Evolutionary conservation across 306 rosid genomes (phyloP).

Genomic region (Gastrolobium bilobum): DNA sequence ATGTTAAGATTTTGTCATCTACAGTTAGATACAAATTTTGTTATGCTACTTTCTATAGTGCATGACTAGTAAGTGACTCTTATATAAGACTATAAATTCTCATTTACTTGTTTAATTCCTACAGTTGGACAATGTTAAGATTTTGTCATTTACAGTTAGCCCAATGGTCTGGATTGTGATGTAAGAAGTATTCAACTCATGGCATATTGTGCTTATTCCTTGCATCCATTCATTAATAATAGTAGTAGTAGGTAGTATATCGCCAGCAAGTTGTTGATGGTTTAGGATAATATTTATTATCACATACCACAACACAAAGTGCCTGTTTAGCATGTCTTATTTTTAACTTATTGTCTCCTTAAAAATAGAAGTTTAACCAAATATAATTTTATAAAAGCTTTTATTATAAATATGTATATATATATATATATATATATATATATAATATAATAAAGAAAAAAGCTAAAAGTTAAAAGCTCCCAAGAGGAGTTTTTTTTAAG

Average conservation of each 20-base stretch:
- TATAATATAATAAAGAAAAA: too few species aligned
- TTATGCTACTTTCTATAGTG: background rate
- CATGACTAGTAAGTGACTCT: background rate
- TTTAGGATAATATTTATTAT: conserved; percentile 1
- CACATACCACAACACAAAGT: background rate
- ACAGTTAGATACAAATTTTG: background rate
- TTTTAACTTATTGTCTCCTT: too few species aligned
- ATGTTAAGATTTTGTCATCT: background rate
- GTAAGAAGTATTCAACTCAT: background rate
- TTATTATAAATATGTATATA: too few species aligned
- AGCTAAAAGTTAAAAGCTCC: too few species aligned
- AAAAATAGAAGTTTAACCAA: too few species aligned
- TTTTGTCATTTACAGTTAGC: background rate
- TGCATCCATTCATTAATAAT: background rate
- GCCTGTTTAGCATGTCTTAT: too few species aligned
- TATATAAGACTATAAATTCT: background rate
- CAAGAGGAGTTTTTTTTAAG: too few species aligned
- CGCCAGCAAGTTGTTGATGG: background rate
- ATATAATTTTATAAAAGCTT: too few species aligned
- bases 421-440: too few species aligned
- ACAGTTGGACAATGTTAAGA: background rate
- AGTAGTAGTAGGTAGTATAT: background rate
- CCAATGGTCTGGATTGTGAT: conserved; percentile 1
- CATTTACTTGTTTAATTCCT: background rate
- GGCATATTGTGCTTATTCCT: conserved; percentile 1